phyloP scores from a whole-genome alignment of 345 rosid species.

The Rhodamnia rubescens region DNA sequence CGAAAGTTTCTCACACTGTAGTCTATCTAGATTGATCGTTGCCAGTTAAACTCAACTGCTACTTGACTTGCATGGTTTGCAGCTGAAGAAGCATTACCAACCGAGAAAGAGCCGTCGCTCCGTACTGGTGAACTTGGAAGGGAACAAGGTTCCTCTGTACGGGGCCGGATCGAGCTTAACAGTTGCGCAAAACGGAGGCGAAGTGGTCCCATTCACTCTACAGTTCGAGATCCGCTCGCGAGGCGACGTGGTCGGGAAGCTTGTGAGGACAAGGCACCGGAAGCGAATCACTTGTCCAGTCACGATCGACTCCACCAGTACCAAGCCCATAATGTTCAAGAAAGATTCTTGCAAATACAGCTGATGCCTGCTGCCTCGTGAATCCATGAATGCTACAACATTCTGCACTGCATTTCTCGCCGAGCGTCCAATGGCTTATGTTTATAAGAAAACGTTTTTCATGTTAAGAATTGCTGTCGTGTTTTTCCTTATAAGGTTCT shows the following conservation, averaged over 20 bases:
- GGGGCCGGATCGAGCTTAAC: conserved; percentile 62
- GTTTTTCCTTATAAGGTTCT: neutral
- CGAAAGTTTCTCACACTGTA: neutral
- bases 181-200: conserved; percentile 29
- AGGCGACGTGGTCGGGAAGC: conserved; percentile 74
- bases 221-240: conserved; percentile 44
- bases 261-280: conserved; percentile 55
- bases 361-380: neutral
- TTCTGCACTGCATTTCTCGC: neutral
- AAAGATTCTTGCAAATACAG: conserved; percentile 27
- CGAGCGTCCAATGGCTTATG: neutral
- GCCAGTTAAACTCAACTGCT: neutral
- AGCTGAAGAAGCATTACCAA: conserved; percentile 71
- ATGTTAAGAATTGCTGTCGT: neutral
- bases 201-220: conserved; percentile 34
- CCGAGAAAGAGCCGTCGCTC: conserved; percentile 51
- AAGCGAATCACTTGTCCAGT: conserved; percentile 48
- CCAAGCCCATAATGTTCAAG: conserved; percentile 48
- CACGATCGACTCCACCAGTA: conserved; percentile 37
- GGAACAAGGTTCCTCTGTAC: conserved; percentile 56
- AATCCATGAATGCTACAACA: neutral
- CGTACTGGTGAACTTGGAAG: conserved; percentile 47
- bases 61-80: conserved; percentile 7
- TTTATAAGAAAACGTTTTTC: neutral
- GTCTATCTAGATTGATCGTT: neutral